A percentile compares a stretch with the other conserved stretches of the same genome.
phyloP scores from a whole-genome alignment of 176 grass and related monocot species.

The Miscanthus lutarioriparius region DNA sequence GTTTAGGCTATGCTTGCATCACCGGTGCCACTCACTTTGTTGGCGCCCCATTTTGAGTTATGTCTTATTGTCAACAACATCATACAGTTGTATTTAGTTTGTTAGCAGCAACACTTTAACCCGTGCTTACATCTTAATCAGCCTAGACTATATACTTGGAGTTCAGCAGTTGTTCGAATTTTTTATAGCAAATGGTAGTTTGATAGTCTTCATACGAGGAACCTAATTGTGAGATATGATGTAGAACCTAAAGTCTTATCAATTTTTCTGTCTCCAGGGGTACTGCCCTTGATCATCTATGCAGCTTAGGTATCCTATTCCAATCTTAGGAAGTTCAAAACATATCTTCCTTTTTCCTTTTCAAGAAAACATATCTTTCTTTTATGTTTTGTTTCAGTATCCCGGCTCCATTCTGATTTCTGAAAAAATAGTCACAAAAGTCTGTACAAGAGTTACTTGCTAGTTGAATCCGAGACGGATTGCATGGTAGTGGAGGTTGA shows the following conservation, averaged over 20 bases:
- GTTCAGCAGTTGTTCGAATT: neutral
- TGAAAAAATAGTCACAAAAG: conserved; percentile 1
- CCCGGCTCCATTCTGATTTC: neutral
- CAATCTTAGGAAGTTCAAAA: neutral
- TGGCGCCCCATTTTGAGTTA: neutral
- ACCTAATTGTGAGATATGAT: conserved; percentile 11
- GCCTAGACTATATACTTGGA: neutral
- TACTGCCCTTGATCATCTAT: neutral
- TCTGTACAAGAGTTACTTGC: neutral
- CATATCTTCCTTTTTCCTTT: neutral
- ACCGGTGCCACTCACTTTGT: neutral
- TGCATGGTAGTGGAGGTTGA: conserved; percentile 17
- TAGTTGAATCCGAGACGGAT: conserved; percentile 10
- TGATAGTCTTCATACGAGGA: conserved; percentile 10
- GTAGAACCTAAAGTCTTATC: conserved; percentile 11
- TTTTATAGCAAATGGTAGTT: neutral
- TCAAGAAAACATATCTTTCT: neutral
- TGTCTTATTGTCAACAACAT: neutral
- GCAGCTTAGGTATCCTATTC: neutral
- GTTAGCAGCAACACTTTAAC: neutral
- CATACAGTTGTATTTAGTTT: neutral
- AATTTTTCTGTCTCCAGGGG: neutral
- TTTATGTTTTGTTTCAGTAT: conserved; percentile 8
- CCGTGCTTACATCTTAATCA: neutral
- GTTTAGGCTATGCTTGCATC: neutral